These are phyloP conservation scores for Zopfochytrium polystomum DNA, from an alignment of 371 early-diverging fungal genomes.

Conservation along the genomic window DNA sequence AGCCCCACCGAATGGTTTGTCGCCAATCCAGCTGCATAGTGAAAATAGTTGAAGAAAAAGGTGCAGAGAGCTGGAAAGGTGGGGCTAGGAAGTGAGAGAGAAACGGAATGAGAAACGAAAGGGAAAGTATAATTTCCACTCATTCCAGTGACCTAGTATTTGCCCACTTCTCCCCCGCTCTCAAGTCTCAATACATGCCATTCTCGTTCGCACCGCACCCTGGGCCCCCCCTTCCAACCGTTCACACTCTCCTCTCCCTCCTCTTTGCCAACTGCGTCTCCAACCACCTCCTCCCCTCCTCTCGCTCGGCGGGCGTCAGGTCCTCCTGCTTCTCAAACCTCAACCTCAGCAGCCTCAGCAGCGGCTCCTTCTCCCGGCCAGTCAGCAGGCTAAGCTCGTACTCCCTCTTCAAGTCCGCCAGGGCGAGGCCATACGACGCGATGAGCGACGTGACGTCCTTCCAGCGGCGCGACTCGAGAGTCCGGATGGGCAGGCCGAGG, in stretches of 20 bases:
- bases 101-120: no score
- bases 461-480: slow-evolving; percentile 75
- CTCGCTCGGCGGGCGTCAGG: slow-evolving; percentile 23
- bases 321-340: slow-evolving; percentile 41
- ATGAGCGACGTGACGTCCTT: slow-evolving; percentile 28
- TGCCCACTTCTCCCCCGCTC: no score
- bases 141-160: no score
- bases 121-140: no score
- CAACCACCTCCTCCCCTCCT: slow-evolving; percentile 43
- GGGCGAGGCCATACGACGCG: slow-evolving; percentile 28
- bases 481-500: slow-evolving; percentile 71
- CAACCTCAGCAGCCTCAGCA: slow-evolving; percentile 39
- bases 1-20: no score
- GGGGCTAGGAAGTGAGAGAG: no score
- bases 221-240: no score
- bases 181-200: no score
- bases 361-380: slow-evolving; percentile 40
- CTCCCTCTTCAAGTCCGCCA: slow-evolving; percentile 35
- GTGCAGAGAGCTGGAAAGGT: no score
- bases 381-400: slow-evolving; percentile 37
- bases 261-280: slow-evolving; percentile 39
- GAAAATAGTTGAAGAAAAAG: no score
- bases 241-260: slow-evolving; percentile 27
- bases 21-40: no score
- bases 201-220: no score